Conservation (phyloP, 768 basidiomycete genomes). For the Krasilnikovozyma curviuscula region DNA sequence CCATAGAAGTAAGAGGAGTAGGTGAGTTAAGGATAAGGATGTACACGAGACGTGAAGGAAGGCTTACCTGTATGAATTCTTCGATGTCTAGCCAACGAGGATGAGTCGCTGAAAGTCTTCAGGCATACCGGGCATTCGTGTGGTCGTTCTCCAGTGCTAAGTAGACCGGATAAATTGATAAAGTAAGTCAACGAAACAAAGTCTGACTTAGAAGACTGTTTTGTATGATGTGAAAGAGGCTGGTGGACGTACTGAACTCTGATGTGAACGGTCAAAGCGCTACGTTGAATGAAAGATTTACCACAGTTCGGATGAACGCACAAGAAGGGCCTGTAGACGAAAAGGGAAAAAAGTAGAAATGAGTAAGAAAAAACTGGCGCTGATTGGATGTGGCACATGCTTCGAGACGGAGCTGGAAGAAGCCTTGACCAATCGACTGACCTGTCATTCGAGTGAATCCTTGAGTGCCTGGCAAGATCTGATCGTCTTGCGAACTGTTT, state of each 20-base stretch:
- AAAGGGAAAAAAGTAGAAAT: background rate
- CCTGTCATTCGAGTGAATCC: slow-evolving; percentile 31
- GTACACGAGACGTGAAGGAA: too few relatives aligned
- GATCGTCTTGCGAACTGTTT: slow-evolving; percentile 28
- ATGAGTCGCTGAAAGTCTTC: slow-evolving; percentile 27
- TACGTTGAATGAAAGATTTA: slow-evolving; percentile 22
- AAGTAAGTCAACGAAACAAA: background rate
- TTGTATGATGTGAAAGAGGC: background rate
- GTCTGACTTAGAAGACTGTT: background rate
- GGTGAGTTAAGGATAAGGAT: too few relatives aligned
- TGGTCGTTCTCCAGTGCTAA: slow-evolving; percentile 27
- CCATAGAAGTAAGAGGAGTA: background rate
- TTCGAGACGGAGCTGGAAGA: background rate
- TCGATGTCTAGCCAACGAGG: slow-evolving; percentile 26
- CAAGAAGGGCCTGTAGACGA: slow-evolving; percentile 18
- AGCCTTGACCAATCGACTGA: slow-evolving; percentile 15
- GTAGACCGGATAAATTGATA: background rate
- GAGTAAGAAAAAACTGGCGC: background rate
- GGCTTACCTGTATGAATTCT: slow-evolving; percentile 22
- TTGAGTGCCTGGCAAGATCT: slow-evolving; percentile 27
- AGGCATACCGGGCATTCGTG: slow-evolving; percentile 25
- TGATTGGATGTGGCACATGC: background rate
- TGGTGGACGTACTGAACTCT: slow-evolving; percentile 19
- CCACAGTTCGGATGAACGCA: slow-evolving; percentile 19
- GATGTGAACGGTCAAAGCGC: slow-evolving; percentile 25